These are phyloP conservation scores for Diaporthe capsici DNA, from an alignment of 2,329 filamentous ascomycete genomes.

Conservation along the genomic window DNA sequence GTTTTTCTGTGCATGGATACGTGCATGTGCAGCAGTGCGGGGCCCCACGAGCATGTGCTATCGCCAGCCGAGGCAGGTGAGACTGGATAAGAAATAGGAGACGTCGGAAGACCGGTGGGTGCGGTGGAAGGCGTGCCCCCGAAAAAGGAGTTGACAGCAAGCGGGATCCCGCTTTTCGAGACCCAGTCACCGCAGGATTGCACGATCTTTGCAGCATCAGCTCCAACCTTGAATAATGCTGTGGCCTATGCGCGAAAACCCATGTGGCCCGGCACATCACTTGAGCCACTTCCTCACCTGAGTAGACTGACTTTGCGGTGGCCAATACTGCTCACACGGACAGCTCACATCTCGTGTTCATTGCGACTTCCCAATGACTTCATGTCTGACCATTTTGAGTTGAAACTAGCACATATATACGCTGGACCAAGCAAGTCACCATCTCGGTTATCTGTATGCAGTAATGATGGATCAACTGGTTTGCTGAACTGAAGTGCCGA, in stretches of 20 bases:
- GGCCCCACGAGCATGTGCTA: background rate
- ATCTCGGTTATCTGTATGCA: slow-evolving; percentile 11
- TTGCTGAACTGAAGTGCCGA: background rate
- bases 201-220: slow-evolving; percentile 1
- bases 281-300: background rate
- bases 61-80: background rate
- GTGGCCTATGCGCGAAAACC: background rate
- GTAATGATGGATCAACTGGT: background rate
- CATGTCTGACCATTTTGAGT: background rate
- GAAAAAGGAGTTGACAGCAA: slow-evolving; percentile 8
- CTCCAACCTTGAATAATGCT: background rate
- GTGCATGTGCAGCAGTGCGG: background rate
- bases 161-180: background rate
- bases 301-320: background rate
- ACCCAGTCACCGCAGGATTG: background rate
- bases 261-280: background rate
- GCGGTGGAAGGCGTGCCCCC: slow-evolving; percentile 8
- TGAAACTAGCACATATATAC: background rate
- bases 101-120: background rate
- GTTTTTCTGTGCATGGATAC: slow-evolving; percentile 11
- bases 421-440: background rate
- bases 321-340: background rate
- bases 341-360: background rate
- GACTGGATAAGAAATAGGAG: background rate
- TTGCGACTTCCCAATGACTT: background rate